Conservation (phyloP, 305 asterid species). For the Plantago coronopus region DNA sequence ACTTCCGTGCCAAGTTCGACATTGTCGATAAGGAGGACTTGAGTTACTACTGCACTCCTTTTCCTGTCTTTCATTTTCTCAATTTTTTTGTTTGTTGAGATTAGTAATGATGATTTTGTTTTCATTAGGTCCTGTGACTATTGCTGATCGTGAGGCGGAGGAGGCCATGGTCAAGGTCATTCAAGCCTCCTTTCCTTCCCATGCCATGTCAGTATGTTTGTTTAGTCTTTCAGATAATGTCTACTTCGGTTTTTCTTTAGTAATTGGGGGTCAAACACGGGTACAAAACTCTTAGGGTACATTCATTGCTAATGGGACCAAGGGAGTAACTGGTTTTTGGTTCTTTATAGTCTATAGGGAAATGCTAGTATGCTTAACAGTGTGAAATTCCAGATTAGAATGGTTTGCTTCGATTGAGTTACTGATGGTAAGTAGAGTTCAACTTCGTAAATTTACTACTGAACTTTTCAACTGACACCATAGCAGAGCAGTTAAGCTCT, state of each 20-base stretch:
- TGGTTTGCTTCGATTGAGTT: too few relatives aligned
- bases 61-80: neutral
- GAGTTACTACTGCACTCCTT: constrained; percentile 35
- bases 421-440: too few relatives aligned
- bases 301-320: neutral
- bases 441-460: too few relatives aligned
- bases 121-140: constrained; percentile 82
- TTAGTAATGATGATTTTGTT: constrained; percentile 13
- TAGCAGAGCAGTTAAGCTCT: too few relatives aligned
- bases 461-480: too few relatives aligned
- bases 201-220: constrained; percentile 64
- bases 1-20: constrained; percentile 75
- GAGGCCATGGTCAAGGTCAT: constrained; percentile 79
- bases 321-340: too few relatives aligned
- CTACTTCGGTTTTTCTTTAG: too few relatives aligned
- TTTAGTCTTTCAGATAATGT: neutral
- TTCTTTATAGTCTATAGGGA: too few relatives aligned
- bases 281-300: too few relatives aligned
- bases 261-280: too few relatives aligned
- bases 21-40: constrained; percentile 71
- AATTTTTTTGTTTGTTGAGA: neutral
- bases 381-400: too few relatives aligned
- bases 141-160: constrained; percentile 95
- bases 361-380: too few relatives aligned
- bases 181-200: constrained; percentile 67